Evolutionary conservation across 192 early-diverging fungal genomes (phyloP).

Genomic region (Coemansia sp.): DNA sequence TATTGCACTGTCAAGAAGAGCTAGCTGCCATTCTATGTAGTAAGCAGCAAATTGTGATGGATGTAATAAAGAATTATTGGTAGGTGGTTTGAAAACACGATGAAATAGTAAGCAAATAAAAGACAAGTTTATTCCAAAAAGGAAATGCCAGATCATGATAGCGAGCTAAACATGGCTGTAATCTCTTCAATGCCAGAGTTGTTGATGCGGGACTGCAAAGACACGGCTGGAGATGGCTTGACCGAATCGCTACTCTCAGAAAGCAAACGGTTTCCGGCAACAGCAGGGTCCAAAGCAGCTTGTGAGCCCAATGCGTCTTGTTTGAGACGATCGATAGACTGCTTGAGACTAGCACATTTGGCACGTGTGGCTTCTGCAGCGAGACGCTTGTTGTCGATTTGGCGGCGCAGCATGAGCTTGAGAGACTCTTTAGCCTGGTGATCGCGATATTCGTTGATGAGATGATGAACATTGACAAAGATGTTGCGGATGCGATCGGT

Average conservation of each 20-base stretch:
- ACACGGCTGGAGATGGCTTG: background rate
- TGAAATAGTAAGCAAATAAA: background rate
- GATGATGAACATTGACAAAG: constrained; percentile 78
- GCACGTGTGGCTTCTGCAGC: constrained; percentile 18
- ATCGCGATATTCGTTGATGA: constrained; percentile 79
- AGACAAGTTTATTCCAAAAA: background rate
- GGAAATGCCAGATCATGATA: background rate
- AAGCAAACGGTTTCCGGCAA: background rate
- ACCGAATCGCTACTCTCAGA: background rate
- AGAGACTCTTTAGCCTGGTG: constrained; percentile 77
- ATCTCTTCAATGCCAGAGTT: constrained; percentile 2
- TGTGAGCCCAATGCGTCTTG: constrained; percentile 19
- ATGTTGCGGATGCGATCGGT: constrained; percentile 68
- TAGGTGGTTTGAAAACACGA: too few species aligned
- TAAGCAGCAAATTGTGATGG: too few species aligned
- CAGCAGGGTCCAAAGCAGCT: constrained; percentile 7
- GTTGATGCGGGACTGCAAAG: constrained; percentile 5
- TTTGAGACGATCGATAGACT: constrained; percentile 21
- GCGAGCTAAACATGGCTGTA: background rate
- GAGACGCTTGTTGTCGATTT: constrained; percentile 54
- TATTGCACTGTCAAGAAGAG: too few species aligned
- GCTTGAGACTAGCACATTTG: constrained; percentile 32
- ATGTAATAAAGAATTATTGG: too few species aligned
- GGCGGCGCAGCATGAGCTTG: constrained; percentile 65
- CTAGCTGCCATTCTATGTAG: too few species aligned